Evolutionary conservation across 148 eudicot genomes (phyloP).

Genomic region (Silene latifolia): DNA sequence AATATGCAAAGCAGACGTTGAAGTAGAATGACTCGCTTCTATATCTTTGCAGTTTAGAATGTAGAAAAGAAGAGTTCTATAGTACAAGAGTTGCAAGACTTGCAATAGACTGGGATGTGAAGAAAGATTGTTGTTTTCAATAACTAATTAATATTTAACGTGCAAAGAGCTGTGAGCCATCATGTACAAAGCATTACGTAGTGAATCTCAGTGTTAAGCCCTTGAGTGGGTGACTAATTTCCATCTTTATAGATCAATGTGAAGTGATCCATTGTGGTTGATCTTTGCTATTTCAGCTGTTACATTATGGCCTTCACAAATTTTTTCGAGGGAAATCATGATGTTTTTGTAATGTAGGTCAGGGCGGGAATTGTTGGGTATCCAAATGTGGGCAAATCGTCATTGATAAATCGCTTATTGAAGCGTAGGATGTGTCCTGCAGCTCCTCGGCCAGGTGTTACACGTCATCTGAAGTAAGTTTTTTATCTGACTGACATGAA

Average conservation of each 20-base stretch:
- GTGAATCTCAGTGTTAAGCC: conserved; percentile 3
- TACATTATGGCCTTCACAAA: background rate
- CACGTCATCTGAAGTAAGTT: conserved; percentile 72
- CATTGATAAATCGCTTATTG: conserved; percentile 88
- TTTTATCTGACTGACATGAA: conserved; percentile 10
- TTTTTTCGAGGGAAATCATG: conserved; percentile 2
- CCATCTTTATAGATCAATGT: background rate
- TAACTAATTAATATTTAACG: background rate
- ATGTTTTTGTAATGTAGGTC: conserved; percentile 51
- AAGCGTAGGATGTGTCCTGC: conserved; percentile 96
- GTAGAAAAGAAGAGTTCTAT: background rate
- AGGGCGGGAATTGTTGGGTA: conserved; percentile 98
- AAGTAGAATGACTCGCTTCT: background rate
- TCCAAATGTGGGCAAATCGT: conserved; percentile 99
- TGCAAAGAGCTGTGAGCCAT: background rate
- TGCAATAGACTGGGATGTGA: background rate
- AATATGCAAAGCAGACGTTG: background rate
- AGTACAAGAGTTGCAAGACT: background rate
- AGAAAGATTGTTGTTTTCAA: background rate
- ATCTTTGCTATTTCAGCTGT: conserved; percentile 3
- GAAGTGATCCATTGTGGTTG: background rate
- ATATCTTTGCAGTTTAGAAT: background rate
- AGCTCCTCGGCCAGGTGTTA: conserved; percentile 99
- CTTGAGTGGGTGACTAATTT: background rate
- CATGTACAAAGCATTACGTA: background rate